Evolutionary conservation across 106 monocot species (phyloP), one percentile per base, ranked within the genome.

Genomic region (Gastrodia elata): DNA sequence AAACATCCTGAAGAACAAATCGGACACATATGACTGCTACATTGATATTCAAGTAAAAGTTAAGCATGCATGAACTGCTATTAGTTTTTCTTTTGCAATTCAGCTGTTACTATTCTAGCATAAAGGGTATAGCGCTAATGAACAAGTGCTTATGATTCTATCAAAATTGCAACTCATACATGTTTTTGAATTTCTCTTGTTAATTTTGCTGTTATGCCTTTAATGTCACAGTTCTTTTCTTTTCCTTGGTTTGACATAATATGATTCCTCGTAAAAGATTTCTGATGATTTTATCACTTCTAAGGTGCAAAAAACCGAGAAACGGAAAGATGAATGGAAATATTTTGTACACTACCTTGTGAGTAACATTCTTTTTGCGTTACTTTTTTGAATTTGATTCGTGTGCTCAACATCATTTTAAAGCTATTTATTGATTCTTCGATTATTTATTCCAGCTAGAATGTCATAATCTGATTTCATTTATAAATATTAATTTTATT

Each of bases 341-440:
- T 93, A 93, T 73, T 91, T 82, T 67, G 90, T 97, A 49, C 97
- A 97, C 57, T 97, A 97, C 68, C 93, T 88, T 74, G 97, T 96
- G 77, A 92, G 87, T 82, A 5, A 39, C 36, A 35, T 4, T 69
- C 11, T 11, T 22, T 69, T n/a, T 26, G 2, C 40, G 10, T 5
- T 40, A 67, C 4, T 32, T 38, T 67, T 35, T 67, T 38, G 10
- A 67, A 37, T 3, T 40, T 41, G 39, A 38, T 30, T 27, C n/a
- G 7, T 67, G 16, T 8, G 30, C 14, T 11, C 30, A 32, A 28
- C 61, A 61, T 32, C 5, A 52, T 52, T 5, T 61, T 61, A 28
- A 61, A 25, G 4, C 57, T 61, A 9, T 4, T 61, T 61, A 61
- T 32, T 67, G 37, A 15, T 8, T 35, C 67, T 14, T 38, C 37